These are phyloP conservation scores for Thermothelomyces thermophilus DNA, from an alignment of 2,329 filamentous ascomycete genomes.

Conservation along the genomic window DNA sequence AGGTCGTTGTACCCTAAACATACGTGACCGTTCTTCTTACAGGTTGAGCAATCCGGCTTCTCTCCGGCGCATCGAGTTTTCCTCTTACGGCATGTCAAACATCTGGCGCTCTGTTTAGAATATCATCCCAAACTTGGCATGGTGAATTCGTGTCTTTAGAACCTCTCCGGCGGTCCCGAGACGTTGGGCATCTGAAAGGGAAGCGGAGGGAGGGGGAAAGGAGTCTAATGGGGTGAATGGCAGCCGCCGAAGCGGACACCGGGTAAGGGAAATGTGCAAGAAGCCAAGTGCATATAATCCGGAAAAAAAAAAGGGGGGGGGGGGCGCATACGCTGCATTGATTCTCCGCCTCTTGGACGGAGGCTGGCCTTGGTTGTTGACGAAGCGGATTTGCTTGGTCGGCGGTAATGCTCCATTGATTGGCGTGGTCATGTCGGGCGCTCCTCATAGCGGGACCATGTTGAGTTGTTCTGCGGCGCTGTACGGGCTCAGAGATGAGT, in stretches of 20 bases:
- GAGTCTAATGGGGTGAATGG: neutral
- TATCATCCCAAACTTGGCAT: neutral
- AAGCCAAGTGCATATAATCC: neutral
- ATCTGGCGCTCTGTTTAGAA: constrained; percentile 38
- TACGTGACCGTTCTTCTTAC: constrained; percentile 61
- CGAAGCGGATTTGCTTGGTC: constrained; percentile 65
- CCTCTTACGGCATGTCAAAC: constrained; percentile 66
- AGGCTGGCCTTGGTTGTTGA: constrained; percentile 74
- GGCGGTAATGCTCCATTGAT: constrained; percentile 38
- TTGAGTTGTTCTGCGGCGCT: constrained; percentile 23
- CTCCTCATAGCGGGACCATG: constrained; percentile 30
- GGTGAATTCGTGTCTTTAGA: too few relatives aligned
- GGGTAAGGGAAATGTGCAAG: neutral
- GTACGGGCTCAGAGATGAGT: constrained; percentile 13
- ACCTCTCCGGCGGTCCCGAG: too few relatives aligned
- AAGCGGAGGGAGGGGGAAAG: neutral
- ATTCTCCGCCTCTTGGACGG: constrained; percentile 73
- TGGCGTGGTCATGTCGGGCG: constrained; percentile 40
- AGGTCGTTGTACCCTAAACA: constrained; percentile 62
- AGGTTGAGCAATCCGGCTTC: constrained; percentile 65
- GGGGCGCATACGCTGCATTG: constrained; percentile 62
- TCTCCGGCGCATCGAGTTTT: constrained; percentile 72
- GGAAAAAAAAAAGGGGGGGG: constrained; percentile 14
- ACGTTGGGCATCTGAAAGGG: neutral
- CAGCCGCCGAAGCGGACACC: too few relatives aligned